Conservation (phyloP, 2,329 filamentous ascomycete species). For the Pseudophaeomoniella oleicola region DNA sequence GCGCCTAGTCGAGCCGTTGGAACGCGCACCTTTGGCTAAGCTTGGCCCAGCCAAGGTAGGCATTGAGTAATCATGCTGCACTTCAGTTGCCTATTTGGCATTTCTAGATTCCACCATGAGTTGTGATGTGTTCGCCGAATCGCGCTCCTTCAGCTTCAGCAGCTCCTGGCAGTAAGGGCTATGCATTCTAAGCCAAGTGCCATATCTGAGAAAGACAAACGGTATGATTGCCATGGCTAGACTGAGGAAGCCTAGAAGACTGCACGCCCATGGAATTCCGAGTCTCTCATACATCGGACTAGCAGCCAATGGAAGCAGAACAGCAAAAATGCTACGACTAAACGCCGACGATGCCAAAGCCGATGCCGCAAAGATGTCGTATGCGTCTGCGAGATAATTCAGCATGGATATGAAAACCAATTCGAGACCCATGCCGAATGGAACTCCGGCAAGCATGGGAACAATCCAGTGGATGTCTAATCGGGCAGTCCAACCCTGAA, state of each 20-base stretch:
- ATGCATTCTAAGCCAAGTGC: slow-evolving; percentile 13
- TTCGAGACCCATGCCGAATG: slow-evolving; percentile 46
- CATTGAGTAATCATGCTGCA: background rate
- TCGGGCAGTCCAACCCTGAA: slow-evolving; percentile 20
- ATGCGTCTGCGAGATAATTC: slow-evolving; percentile 54
- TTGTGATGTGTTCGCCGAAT: too few species aligned
- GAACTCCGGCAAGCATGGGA: slow-evolving; percentile 45
- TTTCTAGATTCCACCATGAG: too few species aligned
- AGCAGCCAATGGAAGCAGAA: slow-evolving; percentile 39
- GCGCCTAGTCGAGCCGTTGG: too few species aligned
- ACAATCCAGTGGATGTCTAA: slow-evolving; percentile 19
- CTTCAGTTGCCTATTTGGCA: slow-evolving; percentile 3
- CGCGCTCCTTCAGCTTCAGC: too few species aligned
- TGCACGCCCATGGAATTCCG: slow-evolving; percentile 26
- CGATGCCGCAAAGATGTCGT: slow-evolving; percentile 47
- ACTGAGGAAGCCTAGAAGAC: slow-evolving; percentile 23
- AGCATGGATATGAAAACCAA: slow-evolving; percentile 49
- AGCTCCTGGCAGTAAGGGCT: too few species aligned
- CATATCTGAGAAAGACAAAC: slow-evolving; percentile 25
- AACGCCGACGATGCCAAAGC: slow-evolving; percentile 37
- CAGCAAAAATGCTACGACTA: slow-evolving; percentile 35
- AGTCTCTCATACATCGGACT: slow-evolving; percentile 22
- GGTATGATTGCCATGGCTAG: slow-evolving; percentile 24
- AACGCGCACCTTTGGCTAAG: too few species aligned
- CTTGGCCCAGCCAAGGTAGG: too few species aligned